Conservation (phyloP, 768 basidiomycete species). For the Trametes coccinea region DNA sequence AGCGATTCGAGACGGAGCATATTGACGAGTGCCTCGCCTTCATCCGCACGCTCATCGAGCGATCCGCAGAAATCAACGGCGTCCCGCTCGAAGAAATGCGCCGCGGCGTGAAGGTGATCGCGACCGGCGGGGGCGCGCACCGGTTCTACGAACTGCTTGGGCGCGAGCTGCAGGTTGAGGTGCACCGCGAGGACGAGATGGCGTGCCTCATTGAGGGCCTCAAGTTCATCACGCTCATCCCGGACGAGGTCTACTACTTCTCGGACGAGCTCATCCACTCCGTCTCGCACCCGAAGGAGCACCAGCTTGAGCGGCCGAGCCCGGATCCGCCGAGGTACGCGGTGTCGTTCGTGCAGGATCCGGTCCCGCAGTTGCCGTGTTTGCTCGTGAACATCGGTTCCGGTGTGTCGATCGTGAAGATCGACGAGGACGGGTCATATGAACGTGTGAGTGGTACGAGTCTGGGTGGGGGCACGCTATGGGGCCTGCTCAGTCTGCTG, state of each 20-base stretch:
- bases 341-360: slow-evolving; percentile 83
- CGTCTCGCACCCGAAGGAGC: slow-evolving; percentile 40
- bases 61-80: slow-evolving; percentile 81
- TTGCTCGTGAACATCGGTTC: slow-evolving; percentile 97
- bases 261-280: slow-evolving; percentile 93
- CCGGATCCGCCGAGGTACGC: slow-evolving; percentile 88
- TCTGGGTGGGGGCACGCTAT: slow-evolving; percentile 94
- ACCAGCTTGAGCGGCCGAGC: slow-evolving; percentile 73
- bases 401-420: slow-evolving; percentile 96
- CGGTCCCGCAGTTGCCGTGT: slow-evolving; percentile 90
- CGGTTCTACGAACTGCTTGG: slow-evolving; percentile 86
- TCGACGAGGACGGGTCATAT: slow-evolving; percentile 92
- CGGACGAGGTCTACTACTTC: slow-evolving; percentile 97
- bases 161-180: slow-evolving; percentile 76
- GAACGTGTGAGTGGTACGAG: slow-evolving; percentile 98
- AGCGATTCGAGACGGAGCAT: slow-evolving; percentile 92
- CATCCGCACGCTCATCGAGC: slow-evolving; percentile 82
- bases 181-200: slow-evolving; percentile 95
- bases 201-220: slow-evolving; percentile 96
- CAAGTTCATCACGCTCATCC: slow-evolving; percentile 94
- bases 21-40: slow-evolving; percentile 84
- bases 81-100: slow-evolving; percentile 92
- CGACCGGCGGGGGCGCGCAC: slow-evolving; percentile 97
- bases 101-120: slow-evolving; percentile 92
- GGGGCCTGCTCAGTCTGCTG: slow-evolving; percentile 91